phyloP scores from a whole-genome alignment of 179 eudicot species.

The Sideroxylon spinosum region DNA sequence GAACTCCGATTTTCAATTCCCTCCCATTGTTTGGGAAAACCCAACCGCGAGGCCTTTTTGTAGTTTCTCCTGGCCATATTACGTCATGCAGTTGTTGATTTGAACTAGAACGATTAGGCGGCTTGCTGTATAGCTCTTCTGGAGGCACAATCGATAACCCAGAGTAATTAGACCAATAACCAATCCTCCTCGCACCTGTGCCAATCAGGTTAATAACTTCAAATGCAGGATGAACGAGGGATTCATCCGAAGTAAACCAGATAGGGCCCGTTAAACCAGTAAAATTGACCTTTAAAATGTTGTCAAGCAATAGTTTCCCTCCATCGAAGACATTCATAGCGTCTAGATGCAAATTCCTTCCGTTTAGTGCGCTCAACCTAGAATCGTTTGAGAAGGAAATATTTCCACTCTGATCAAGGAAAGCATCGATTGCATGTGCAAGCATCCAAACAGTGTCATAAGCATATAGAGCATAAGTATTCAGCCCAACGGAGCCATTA shows the following conservation, averaged over 20 bases:
- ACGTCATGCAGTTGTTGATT: slow-evolving; percentile 34
- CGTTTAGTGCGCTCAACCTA: slow-evolving; percentile 18
- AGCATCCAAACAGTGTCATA: slow-evolving; percentile 82
- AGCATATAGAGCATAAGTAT: slow-evolving; percentile 59
- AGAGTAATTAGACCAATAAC: slow-evolving; percentile 70
- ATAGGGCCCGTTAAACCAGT: slow-evolving; percentile 63
- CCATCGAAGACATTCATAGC: slow-evolving; percentile 56
- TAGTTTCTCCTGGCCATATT: slow-evolving; percentile 72
- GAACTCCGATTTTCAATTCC: slow-evolving; percentile 59
- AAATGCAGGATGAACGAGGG: slow-evolving; percentile 49
- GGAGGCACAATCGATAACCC: slow-evolving; percentile 58
- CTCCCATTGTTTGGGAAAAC: slow-evolving; percentile 62
- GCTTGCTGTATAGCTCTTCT: slow-evolving; percentile 32
- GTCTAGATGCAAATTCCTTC: slow-evolving; percentile 39
- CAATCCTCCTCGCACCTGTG: slow-evolving; percentile 45
- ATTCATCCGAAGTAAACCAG: slow-evolving; percentile 36
- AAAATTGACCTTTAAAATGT: slow-evolving; percentile 40
- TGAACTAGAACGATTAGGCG: slow-evolving; percentile 34
- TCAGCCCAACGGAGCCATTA: slow-evolving; percentile 40
- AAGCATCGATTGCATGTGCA: slow-evolving; percentile 59
- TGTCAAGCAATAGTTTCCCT: slow-evolving; percentile 50
- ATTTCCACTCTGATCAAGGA: slow-evolving; percentile 50
- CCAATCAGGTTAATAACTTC: slow-evolving; percentile 72
- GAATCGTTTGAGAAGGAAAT: slow-evolving; percentile 55
- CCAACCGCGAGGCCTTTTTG: slow-evolving; percentile 75